Conservation (phyloP, 2,329 filamentous ascomycete genomes). For the Gremmenia infestans region DNA sequence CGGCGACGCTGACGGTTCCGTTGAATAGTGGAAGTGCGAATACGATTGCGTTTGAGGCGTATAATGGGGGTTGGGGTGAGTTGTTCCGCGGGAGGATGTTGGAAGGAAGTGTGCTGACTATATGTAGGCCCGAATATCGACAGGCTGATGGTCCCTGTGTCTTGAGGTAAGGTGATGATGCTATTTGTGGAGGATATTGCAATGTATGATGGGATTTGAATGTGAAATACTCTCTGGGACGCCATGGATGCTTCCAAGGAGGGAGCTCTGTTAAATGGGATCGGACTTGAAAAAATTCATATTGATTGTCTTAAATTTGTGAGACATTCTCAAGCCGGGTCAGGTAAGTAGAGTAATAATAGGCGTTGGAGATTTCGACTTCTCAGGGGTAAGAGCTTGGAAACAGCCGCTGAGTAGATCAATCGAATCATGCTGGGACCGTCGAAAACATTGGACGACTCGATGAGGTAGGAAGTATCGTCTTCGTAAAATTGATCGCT, state of each 20-base stretch:
- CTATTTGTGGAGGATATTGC: neutral
- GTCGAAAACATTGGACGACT: conserved; percentile 19
- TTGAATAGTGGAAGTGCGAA: conserved; percentile 44
- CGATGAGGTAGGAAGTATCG: conserved; percentile 18
- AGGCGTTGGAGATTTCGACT: neutral
- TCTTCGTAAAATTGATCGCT: conserved; percentile 14
- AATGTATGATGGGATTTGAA: neutral
- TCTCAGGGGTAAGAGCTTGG: conserved; percentile 7
- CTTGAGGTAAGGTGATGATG: conserved; percentile 17
- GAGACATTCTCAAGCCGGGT: too few species aligned
- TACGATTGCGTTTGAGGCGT: conserved; percentile 41
- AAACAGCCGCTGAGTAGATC: conserved; percentile 23
- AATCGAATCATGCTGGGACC: conserved; percentile 16
- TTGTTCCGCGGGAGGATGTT: neutral
- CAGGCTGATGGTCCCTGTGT: conserved; percentile 47
- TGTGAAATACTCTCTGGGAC: too few species aligned
- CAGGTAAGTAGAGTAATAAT: too few species aligned
- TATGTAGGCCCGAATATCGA: conserved; percentile 46
- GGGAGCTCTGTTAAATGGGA: too few species aligned
- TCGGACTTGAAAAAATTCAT: too few species aligned
- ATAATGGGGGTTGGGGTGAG: conserved; percentile 36
- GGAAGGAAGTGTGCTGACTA: conserved; percentile 11
- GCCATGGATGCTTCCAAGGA: too few species aligned
- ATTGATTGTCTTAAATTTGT: too few species aligned
- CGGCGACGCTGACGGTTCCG: conserved; percentile 43